Conservation (phyloP, 2,329 filamentous ascomycete genomes). For the Fusarium oligoseptatum region DNA sequence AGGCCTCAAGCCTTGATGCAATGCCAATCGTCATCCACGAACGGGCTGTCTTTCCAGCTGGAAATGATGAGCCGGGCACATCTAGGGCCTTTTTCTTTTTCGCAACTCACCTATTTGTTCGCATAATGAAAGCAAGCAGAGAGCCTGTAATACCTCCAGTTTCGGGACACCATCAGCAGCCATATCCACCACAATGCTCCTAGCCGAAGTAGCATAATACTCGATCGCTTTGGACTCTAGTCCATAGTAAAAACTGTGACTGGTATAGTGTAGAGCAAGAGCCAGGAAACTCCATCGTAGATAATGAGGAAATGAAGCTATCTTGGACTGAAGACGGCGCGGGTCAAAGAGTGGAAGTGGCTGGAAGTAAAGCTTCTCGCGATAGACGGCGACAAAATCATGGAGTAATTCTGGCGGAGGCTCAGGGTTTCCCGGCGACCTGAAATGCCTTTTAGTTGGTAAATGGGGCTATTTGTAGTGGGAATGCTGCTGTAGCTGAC, state of each 20-base stretch:
- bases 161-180: conserved; percentile 22
- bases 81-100: too few species aligned
- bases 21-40: conserved; percentile 45
- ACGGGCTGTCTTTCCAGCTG: conserved; percentile 32
- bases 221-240: conserved; percentile 36
- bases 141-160: conserved; percentile 32
- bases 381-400: conserved; percentile 25
- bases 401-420: conserved; percentile 13
- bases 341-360: conserved; percentile 32
- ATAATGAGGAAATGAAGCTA: conserved; percentile 31
- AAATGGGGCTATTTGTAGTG: neutral
- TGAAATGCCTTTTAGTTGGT: neutral
- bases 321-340: conserved; percentile 8
- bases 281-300: conserved; percentile 39
- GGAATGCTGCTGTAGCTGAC: rapidly evolving
- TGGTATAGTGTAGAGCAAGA: conserved; percentile 25
- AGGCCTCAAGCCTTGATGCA: conserved; percentile 32
- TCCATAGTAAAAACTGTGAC: conserved; percentile 31
- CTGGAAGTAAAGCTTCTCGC: conserved; percentile 36
- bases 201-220: conserved; percentile 32
- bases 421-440: conserved; percentile 34
- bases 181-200: conserved; percentile 36
- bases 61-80: rapidly evolving
- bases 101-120: conserved; percentile 34
- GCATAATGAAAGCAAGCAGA: conserved; percentile 39